These are phyloP conservation scores for Trypanosoma platydactyli DNA, from an alignment of 208 protist genomes.

Conservation along the genomic window DNA sequence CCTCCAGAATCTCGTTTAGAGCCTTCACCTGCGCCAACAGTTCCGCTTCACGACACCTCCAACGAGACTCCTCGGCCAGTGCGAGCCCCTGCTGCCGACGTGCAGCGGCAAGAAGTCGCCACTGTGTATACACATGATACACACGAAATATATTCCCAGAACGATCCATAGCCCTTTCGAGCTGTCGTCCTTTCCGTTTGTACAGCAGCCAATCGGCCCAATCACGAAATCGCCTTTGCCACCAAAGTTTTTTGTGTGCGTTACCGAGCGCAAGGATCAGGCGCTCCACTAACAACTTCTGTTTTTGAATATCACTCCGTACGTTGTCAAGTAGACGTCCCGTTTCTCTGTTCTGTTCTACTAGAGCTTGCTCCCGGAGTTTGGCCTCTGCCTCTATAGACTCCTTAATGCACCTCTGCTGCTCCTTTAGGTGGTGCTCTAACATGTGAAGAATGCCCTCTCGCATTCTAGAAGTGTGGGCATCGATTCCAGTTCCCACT, in stretches of 20 bases:
- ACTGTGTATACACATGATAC: conserved; percentile 47
- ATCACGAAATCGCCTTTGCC: conserved; percentile 24
- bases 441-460: conserved; percentile 28
- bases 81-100: conserved; percentile 34
- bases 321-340: conserved; percentile 1
- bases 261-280: conserved; percentile 15
- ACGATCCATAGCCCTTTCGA: conserved; percentile 11
- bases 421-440: conserved; percentile 9
- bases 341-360: conserved; percentile 13
- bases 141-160: conserved; percentile 12
- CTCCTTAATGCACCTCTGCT: conserved; percentile 9
- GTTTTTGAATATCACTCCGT: conserved; percentile 6
- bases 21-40: conserved; percentile 44
- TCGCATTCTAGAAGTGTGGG: conserved; percentile 26
- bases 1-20: conserved; percentile 31
- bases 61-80: conserved; percentile 28
- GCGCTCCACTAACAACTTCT: background rate
- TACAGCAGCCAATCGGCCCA: conserved; percentile 38
- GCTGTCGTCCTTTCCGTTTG: conserved; percentile 23
- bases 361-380: conserved; percentile 13
- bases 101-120: conserved; percentile 54
- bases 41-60: conserved; percentile 42
- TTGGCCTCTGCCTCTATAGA: conserved; percentile 14
- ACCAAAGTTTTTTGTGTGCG: background rate
- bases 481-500: conserved; percentile 22